Base-by-base conservation (phyloP, 441 rosid genomes). In the Pelargonium australe region DNA sequence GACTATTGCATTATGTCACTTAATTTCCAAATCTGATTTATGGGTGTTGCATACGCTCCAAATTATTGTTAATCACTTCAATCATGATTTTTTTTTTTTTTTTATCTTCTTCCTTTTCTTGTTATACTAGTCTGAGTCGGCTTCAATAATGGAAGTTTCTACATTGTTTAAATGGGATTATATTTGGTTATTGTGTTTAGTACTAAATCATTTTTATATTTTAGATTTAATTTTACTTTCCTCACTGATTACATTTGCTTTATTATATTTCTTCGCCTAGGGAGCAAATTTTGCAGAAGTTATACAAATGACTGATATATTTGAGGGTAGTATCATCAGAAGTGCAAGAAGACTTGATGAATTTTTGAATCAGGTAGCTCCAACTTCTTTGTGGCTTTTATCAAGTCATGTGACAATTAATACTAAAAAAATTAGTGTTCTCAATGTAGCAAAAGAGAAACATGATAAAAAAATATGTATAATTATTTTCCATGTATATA, bases 281-380 rank as follows among this genome's bases (percentile, higher is more conserved):
- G 97, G 96, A 45, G 87, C 97, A 43, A 90, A 75, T 75, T 95
- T 95, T 84, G 87, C 92, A 20, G 99, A 95, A 72, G 86, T 95
- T 64, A 91, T 91, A 73, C 91, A 88, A 73, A 91, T 86, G 97
- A 95, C 99, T 13, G 96, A 91, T 82, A 91, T 91, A 72, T 95
- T 95, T 72, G 97, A 95, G 80, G 99, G 99, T 31, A 95, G 99
- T 71, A 85, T 95, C 74, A 86, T 95, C 65, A 83, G 97, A 73
- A 95, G 96, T 74, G 94, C 95, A 66, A 86, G 99, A 16, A 53
- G 60, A 77, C 90, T 91, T 2, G 99, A 89, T 58, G 99, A 95
- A 80, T 95, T 95, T 84, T 70, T 95, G 87, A 95, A 87, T 80
- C 99, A 91, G 96, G 99, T 91, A 80, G 40, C 28, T 70, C 67